Percentiles rank a stretch among this genome's conserved stretches.
Evolutionary conservation across 345 rosid species (phyloP).

Genomic region (Sonneratia alba): DNA sequence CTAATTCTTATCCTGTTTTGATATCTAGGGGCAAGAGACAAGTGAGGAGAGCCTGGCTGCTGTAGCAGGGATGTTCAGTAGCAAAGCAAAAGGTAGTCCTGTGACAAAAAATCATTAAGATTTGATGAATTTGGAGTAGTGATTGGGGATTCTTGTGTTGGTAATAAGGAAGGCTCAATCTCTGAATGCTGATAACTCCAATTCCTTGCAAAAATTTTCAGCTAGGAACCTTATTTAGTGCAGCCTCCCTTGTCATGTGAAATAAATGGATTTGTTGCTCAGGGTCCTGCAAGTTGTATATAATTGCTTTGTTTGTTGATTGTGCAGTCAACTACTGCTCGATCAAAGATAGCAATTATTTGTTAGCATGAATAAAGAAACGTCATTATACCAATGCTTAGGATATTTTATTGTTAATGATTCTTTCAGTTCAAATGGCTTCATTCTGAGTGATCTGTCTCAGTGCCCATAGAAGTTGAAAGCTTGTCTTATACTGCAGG

Average conservation of each 20-base stretch:
- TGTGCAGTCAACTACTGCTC: neutral
- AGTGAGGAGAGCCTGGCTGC: conserved; percentile 93
- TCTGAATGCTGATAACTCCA: neutral
- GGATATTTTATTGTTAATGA: neutral
- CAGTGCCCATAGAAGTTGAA: neutral
- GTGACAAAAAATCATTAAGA: neutral
- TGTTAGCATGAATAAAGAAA: neutral
- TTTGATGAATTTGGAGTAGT: neutral
- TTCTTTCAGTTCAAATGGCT: neutral
- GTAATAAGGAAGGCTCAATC: neutral
- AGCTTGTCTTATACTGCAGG: conserved; percentile 36
- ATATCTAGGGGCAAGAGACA: conserved; percentile 73
- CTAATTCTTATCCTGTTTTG: conserved; percentile 12
- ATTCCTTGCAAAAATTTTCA: neutral
- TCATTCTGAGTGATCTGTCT: neutral
- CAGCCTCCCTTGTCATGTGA: neutral
- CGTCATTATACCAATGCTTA: neutral
- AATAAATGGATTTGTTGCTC: neutral
- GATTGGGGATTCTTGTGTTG: neutral
- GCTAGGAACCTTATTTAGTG: neutral
- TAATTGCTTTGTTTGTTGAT: neutral
- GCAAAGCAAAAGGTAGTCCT: conserved; percentile 90
- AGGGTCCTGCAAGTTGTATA: neutral
- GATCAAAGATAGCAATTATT: neutral
- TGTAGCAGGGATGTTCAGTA: conserved; percentile 99